Percentiles rank a stretch among this genome's conserved stretches.
phyloP scores from a whole-genome alignment of 2,329 filamentous ascomycete genomes.

The Colletotrichum godetiae region DNA sequence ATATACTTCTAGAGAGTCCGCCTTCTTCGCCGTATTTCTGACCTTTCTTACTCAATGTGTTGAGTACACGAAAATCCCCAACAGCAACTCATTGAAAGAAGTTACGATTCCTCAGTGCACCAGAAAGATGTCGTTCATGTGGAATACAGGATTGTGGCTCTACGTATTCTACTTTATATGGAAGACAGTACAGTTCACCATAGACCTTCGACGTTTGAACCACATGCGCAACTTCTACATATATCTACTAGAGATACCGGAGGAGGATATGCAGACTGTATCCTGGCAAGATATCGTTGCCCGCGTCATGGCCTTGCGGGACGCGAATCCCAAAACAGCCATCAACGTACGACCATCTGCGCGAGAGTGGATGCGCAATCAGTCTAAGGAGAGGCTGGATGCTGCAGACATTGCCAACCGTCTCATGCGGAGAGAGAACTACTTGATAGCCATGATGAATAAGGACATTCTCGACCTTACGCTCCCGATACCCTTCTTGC shows the following conservation, averaged over 20 bases:
- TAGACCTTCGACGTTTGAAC: constrained; percentile 78
- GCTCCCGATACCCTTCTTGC: constrained; percentile 85
- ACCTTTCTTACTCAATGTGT: constrained; percentile 89
- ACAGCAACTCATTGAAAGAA: constrained; percentile 66
- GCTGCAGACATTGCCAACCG: constrained; percentile 97
- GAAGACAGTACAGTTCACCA: constrained; percentile 78
- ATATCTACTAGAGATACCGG: constrained; percentile 83
- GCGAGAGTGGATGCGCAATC: constrained; percentile 76
- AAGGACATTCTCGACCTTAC: constrained; percentile 93
- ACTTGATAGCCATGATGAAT: constrained; percentile 96
- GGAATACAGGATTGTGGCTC: constrained; percentile 84
- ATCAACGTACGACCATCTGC: constrained; percentile 63
- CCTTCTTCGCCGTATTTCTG: constrained; percentile 84
- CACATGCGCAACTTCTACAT: constrained; percentile 89
- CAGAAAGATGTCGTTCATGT: constrained; percentile 76
- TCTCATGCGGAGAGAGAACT: constrained; percentile 96
- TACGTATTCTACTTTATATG: constrained; percentile 88
- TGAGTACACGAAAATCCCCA: constrained; percentile 80
- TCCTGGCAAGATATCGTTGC: constrained; percentile 94
- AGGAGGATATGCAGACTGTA: constrained; percentile 89
- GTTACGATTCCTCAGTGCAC: constrained; percentile 80
- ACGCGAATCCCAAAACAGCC: constrained; percentile 86
- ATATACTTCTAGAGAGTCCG: constrained; percentile 69
- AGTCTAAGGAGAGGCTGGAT: constrained; percentile 93
- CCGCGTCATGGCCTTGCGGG: constrained; percentile 84